Base-by-base conservation (phyloP, 1,139 yeast genomes). In the Suhomyces yuchorum region DNA sequence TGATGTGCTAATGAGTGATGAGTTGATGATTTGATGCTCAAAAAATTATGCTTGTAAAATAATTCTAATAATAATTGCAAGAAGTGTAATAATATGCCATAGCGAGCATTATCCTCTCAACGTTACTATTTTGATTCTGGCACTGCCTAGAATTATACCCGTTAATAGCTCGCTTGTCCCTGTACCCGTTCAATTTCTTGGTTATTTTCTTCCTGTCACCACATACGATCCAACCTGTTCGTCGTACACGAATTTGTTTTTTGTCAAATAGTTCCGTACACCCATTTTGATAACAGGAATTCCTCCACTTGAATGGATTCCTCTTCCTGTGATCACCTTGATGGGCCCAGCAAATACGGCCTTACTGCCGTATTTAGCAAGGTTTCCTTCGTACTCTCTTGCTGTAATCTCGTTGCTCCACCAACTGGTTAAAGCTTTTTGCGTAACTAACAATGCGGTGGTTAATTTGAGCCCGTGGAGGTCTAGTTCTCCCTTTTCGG, bases 271-370 rank as follows among this genome's bases (percentile, higher is more conserved):
- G 20, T 62, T 66, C 35, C 65, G 59, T 3, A 81, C 78, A 7
- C 70, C 61, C 4, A 57, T 60, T 51, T 71, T 71, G 30, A 83
- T 72, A 48, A 66, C 73, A 0, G 84, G 68, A 1, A 67, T 61
- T 1, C 86, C 86, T 12, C 77, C 78, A 1, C 56, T 64, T 30
- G 87, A 82, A 60, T 84, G 90, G 11, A 82, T 57, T 0, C 90
- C 90, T 50, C 87, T 62, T 0, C 90, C 90, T 0, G 88, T 82
- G 2, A 83, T 64, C 0, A 84, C 62, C 2, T 53, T 56, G 12
- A 82, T 56, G 0, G 74, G 73, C 2, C 61, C 65, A 1, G 75
- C 72, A 59, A 71, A 62, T 26, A 51, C 43, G 2, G 71, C 77
- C 26, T 51, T 55, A 2, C 63, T 45, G 1, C 73, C 68, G 46